Evolutionary conservation across 805 yeast genomes (phyloP).

Genomic region (Wickerhamomyces sydowiorum): DNA sequence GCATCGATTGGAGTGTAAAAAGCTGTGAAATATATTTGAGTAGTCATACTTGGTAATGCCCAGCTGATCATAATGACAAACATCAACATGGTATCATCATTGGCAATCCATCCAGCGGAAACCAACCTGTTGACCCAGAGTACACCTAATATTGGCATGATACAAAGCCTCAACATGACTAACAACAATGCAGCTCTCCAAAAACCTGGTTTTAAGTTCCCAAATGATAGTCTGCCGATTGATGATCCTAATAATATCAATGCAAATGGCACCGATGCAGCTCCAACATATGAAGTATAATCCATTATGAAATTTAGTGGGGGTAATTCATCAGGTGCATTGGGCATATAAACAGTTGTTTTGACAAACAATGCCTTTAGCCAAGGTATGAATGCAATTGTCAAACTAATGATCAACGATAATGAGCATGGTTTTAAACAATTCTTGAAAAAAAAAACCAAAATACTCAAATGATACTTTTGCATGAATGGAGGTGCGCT

Average conservation of each 20-base stretch:
- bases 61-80: constrained; percentile 69
- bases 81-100: constrained; percentile 40
- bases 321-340: constrained; percentile 81
- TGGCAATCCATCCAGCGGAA: constrained; percentile 56
- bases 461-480: constrained; percentile 23
- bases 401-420: constrained; percentile 58
- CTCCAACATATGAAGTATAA: constrained; percentile 71
- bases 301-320: constrained; percentile 83
- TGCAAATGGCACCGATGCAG: constrained; percentile 84
- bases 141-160: constrained; percentile 77
- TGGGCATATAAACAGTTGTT: constrained; percentile 41
- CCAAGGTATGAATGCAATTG: constrained; percentile 79
- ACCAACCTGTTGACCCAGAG: constrained; percentile 55
- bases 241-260: constrained; percentile 78
- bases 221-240: constrained; percentile 61
- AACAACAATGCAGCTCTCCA: constrained; percentile 56
- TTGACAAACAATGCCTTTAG: constrained; percentile 59
- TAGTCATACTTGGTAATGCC: constrained; percentile 82
- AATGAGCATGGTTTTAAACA: constrained; percentile 66
- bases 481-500: constrained; percentile 9
- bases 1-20: constrained; percentile 54
- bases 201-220: constrained; percentile 58
- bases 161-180: constrained; percentile 49
- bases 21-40: constrained; percentile 80
- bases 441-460: constrained; percentile 36